These are phyloP conservation scores for Butyriboletus appendiculatus DNA, from an alignment of 1,284 basidiomycete species.

Conservation along the genomic window DNA sequence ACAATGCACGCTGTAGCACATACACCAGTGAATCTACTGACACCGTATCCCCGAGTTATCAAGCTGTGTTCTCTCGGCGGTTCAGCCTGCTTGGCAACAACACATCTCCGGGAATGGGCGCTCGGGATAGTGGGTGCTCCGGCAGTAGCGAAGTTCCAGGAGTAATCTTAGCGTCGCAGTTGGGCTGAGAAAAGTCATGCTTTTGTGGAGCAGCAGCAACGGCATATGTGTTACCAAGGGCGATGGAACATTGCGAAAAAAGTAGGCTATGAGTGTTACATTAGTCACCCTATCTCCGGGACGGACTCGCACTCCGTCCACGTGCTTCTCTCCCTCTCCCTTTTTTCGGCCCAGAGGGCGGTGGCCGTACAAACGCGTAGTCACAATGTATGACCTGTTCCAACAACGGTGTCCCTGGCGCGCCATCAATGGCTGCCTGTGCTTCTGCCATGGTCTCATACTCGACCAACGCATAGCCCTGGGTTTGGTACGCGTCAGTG, in stretches of 20 bases:
- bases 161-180: constrained; percentile 3
- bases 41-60: no score
- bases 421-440: constrained; percentile 89
- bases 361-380: constrained; percentile 93
- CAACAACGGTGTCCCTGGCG: constrained; percentile 80
- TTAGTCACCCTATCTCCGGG: constrained; percentile 29
- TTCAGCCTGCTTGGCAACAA: constrained; percentile 12
- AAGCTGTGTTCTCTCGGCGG: constrained; percentile 2
- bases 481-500: constrained; percentile 8
- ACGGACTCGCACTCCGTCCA: constrained; percentile 80
- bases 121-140: neutral
- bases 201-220: neutral
- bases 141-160: neutral
- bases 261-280: constrained; percentile 7
- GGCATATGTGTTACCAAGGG: constrained; percentile 5
- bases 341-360: constrained; percentile 76
- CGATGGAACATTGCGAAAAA: constrained; percentile 1
- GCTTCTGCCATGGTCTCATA: constrained; percentile 94
- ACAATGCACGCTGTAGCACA: no score
- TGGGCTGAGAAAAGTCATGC: constrained; percentile 1
- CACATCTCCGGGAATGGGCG: constrained; percentile 14
- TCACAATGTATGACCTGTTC: constrained; percentile 92
- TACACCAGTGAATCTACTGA: no score
- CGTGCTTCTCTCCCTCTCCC: constrained; percentile 64
- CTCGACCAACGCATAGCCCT: constrained; percentile 97